Evolutionary conservation across 495 filamentous ascomycete genomes (phyloP).

Genomic region (Daldinia vernicosa): DNA sequence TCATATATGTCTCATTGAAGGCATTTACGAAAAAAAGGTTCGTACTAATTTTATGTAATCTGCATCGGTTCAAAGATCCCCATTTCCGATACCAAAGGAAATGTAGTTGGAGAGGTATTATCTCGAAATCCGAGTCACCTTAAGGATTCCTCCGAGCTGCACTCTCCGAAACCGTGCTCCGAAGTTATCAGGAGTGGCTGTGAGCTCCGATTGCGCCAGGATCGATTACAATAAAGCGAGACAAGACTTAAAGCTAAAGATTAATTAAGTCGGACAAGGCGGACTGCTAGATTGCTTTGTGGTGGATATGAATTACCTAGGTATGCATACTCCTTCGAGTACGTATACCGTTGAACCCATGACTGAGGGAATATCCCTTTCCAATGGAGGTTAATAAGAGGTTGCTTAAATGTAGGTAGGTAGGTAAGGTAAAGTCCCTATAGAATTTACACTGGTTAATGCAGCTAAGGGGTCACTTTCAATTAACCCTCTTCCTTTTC

Average conservation of each 20-base stretch:
- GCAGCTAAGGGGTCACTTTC: background rate
- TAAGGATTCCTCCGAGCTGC: constrained; percentile 16
- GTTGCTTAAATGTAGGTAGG: too few species aligned
- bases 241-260: background rate
- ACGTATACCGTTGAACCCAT: too few species aligned
- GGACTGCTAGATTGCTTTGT: too few species aligned
- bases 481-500: background rate
- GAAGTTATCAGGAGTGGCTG: constrained; percentile 5
- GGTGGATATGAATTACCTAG: too few species aligned
- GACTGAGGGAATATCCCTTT: too few species aligned
- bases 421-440: too few species aligned
- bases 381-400: too few species aligned
- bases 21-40: too few species aligned
- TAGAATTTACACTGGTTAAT: background rate
- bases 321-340: too few species aligned
- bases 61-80: background rate
- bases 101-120: background rate
- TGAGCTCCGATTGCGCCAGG: constrained; percentile 24
- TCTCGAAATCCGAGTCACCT: background rate
- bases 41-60: too few species aligned
- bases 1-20: too few species aligned
- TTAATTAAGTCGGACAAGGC: too few species aligned
- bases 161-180: constrained; percentile 25
- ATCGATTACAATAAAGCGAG: background rate
- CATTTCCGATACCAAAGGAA: constrained; percentile 4